Evolutionary conservation across 352 stramenopile genomes (phyloP).

Genomic region (Sclerospora graminicola): DNA sequence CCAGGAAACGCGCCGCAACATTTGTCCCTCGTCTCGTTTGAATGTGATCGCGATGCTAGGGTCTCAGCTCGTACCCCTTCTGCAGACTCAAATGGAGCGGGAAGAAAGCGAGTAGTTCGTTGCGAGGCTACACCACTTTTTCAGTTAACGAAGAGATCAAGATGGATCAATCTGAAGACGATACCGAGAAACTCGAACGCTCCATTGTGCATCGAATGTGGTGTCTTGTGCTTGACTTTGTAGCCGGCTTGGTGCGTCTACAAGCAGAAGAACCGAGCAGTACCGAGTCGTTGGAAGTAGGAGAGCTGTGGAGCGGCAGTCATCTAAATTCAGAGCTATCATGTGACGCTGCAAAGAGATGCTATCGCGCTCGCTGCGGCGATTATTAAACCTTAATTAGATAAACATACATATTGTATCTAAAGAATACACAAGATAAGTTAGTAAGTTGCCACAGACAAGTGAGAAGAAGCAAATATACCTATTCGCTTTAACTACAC

Average conservation of each 20-base stretch:
- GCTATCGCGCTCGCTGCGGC: too few relatives aligned
- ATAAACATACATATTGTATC: too few relatives aligned
- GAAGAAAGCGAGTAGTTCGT: constrained; percentile 21
- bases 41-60: constrained; percentile 37
- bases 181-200: constrained; percentile 14
- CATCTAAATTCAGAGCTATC: too few relatives aligned
- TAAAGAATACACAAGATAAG: too few relatives aligned
- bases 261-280: constrained; percentile 3
- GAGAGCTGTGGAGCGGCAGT: too few relatives aligned
- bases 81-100: constrained; percentile 27
- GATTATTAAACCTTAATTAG: too few relatives aligned
- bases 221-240: constrained; percentile 45
- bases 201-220: constrained; percentile 47
- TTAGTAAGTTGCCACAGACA: too few relatives aligned
- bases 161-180: neutral
- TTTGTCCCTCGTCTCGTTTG: constrained; percentile 11
- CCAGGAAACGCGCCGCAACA: too few relatives aligned
- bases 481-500: too few relatives aligned
- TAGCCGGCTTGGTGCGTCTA: constrained; percentile 28
- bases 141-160: constrained; percentile 2
- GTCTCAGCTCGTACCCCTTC: constrained; percentile 33
- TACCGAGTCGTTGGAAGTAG: too few relatives aligned
- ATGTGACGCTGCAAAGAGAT: too few relatives aligned
- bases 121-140: constrained; percentile 32
- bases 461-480: too few relatives aligned